These are phyloP conservation scores for Botrytis tulipae DNA, from an alignment of 2,329 filamentous ascomycete genomes.

Conservation along the genomic window DNA sequence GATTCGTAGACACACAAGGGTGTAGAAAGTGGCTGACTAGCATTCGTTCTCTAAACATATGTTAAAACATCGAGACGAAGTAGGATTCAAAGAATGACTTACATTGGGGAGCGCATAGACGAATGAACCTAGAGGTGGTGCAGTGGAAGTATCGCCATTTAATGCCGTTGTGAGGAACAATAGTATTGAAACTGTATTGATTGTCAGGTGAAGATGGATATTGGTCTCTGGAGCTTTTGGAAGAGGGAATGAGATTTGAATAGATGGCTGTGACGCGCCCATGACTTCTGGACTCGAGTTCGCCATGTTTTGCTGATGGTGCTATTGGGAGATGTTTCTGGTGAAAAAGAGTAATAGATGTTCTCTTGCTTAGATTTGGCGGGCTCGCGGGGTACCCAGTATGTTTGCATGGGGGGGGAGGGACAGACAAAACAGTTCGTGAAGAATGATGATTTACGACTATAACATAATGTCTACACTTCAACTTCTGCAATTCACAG, in stretches of 20 bases:
- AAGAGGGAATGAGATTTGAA: slow-evolving; percentile 57
- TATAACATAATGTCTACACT: neutral
- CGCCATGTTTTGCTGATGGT: slow-evolving; percentile 6
- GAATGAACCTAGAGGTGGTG: slow-evolving; percentile 75
- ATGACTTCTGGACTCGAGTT: neutral
- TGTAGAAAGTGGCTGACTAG: slow-evolving; percentile 68
- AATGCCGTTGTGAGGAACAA: slow-evolving; percentile 61
- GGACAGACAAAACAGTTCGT: neutral
- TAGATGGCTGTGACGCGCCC: slow-evolving; percentile 21
- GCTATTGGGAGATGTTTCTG: slow-evolving; percentile 2
- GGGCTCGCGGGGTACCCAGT: neutral
- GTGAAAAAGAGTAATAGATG: neutral
- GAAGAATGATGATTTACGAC: neutral
- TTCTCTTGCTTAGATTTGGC: neutral
- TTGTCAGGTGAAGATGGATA: slow-evolving; percentile 59
- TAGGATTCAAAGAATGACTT: slow-evolving; percentile 35
- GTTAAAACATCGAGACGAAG: slow-evolving; percentile 23
- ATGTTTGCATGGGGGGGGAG: neutral
- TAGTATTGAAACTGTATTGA: slow-evolving; percentile 56
- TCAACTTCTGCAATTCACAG: neutral
- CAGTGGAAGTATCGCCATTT: slow-evolving; percentile 49
- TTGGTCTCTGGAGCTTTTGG: slow-evolving; percentile 59
- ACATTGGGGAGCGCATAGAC: slow-evolving; percentile 94
- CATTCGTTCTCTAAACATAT: slow-evolving; percentile 39
- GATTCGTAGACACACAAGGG: slow-evolving; percentile 72